Evolutionary conservation across 345 rosid species (phyloP).

Genomic region (Citrus reticulata): DNA sequence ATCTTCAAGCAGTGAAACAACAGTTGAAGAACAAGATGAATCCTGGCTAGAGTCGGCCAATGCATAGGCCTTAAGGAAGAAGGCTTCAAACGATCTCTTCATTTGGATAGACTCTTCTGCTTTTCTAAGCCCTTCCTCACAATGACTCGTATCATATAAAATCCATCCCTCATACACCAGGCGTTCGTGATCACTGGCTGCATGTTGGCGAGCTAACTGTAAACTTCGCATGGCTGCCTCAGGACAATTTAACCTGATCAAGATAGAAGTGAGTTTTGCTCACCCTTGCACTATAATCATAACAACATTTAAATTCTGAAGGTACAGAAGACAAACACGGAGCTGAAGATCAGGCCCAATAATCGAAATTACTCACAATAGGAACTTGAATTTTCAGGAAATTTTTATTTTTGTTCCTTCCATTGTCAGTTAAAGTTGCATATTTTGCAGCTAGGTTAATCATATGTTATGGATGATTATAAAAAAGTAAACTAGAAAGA

Average conservation of each 20-base stretch:
- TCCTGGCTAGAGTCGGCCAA: constrained; percentile 93
- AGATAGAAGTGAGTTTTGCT: not conserved
- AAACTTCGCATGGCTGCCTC: constrained; percentile 97
- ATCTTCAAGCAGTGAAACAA: constrained; percentile 88
- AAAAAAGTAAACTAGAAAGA: not conserved
- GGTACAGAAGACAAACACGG: not conserved
- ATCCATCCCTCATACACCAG: constrained; percentile 98
- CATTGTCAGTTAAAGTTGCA: not conserved
- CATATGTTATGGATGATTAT: not conserved
- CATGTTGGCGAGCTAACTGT: constrained; percentile 86
- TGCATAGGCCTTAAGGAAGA: constrained; percentile 97
- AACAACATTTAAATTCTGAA: constrained; percentile 7
- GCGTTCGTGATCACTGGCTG: constrained; percentile 81
- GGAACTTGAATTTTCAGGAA: not conserved
- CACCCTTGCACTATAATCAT: not conserved
- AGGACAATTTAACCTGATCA: constrained; percentile 84
- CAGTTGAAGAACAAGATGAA: constrained; percentile 70
- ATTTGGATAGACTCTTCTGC: constrained; percentile 84
- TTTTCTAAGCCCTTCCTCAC: constrained; percentile 87
- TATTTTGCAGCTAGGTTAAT: not conserved
- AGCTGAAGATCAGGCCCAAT: not conserved
- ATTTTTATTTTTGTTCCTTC: not conserved
- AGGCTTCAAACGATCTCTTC: constrained; percentile 94
- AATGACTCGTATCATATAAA: constrained; percentile 92
- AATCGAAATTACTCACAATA: not conserved